Percentiles rank a stretch among this genome's conserved stretches.
phyloP scores from a whole-genome alignment of 163 green algal genomes.

The Chlorella variabilis region DNA sequence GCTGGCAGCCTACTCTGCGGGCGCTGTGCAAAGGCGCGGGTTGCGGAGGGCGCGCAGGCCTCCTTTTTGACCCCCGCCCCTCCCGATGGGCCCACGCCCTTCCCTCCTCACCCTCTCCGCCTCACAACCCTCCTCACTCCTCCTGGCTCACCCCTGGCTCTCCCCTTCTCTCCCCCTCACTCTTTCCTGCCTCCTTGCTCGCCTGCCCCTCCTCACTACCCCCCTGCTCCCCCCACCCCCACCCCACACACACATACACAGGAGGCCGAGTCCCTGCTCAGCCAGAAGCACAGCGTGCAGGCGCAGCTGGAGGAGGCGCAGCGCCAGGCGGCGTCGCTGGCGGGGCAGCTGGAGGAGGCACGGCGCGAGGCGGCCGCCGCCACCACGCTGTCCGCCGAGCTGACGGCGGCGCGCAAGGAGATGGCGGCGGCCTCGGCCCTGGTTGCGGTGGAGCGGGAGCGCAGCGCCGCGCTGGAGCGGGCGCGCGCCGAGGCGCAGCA shows the following conservation, averaged over 20 bases:
- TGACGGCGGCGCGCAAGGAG: neutral
- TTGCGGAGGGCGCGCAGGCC: too few species aligned
- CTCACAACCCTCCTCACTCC: too few species aligned
- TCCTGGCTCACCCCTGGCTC: too few species aligned
- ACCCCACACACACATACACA: neutral
- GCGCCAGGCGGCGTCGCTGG: neutral
- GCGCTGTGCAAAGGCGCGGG: too few species aligned
- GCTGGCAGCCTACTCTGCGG: too few species aligned
- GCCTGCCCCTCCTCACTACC: too few species aligned
- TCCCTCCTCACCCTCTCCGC: too few species aligned
- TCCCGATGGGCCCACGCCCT: too few species aligned
- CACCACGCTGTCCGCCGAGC: neutral
- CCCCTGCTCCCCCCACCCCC: too few species aligned
- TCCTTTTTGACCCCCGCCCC: too few species aligned
- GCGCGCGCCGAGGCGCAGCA: neutral
- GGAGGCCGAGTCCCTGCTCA: neutral
- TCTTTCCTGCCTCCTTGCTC: too few species aligned
- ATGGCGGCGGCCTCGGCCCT: conserved; percentile 3
- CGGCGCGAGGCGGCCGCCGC: neutral
- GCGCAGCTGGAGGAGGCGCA: neutral
- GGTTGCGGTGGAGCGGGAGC: conserved; percentile 4
- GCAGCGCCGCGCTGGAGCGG: neutral
- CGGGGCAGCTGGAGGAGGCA: neutral
- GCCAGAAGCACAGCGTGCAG: conserved; percentile 16
- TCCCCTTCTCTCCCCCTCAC: too few species aligned